Evolutionary conservation across 306 rosid genomes (phyloP), one percentile per base, ranked within the genome.

Genomic region (Vicia villosa): DNA sequence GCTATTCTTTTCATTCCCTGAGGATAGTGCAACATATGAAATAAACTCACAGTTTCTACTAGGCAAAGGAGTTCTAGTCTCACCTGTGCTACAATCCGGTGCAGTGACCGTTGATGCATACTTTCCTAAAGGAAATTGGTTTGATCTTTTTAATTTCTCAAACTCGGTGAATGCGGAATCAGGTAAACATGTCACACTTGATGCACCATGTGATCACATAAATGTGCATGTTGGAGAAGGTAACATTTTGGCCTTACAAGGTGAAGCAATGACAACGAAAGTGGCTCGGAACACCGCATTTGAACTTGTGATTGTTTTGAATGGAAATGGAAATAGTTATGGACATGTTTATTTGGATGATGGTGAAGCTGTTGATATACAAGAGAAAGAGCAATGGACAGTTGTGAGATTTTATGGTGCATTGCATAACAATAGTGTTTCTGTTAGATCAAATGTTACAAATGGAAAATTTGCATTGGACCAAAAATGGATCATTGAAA

Each of bases 1-100:
- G 8, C 84, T 90, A 32, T 93, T 93, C 86, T 93, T 93, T 83
- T 88, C 98, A 16, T 93, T 93, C 86, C 97, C 96, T 5, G 81
- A 85, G 45, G 97, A 93, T 79, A 74, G 54, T 74, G 73, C 54
- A 22, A 86, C 97, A 19, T 85, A 90, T 1, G 84, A 81, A 21
- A 82, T 88, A 85, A 75, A 21, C 73, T 79, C 97, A n/a, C 98
- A 86, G 75, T 93, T 90, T 77, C 75, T 90, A 11, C 52, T 93
- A 46, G 97, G 97, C 13, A 80, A 72, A 82, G 93, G 89, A 12
- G 84, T 90, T 50, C 49, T 93, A 56, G 87, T 93, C 24, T 90
- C 98, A 28, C 98, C 97, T 45, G 97, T 84, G 8, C 61, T 93
- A 42, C 57, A 73, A 40, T 63, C 85, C 2, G 90, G 85, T 55